Evolutionary conservation across 805 yeast genomes (phyloP), one percentile per base, ranked within the genome.

Genomic region (Nakazawaea anatomiae): DNA sequence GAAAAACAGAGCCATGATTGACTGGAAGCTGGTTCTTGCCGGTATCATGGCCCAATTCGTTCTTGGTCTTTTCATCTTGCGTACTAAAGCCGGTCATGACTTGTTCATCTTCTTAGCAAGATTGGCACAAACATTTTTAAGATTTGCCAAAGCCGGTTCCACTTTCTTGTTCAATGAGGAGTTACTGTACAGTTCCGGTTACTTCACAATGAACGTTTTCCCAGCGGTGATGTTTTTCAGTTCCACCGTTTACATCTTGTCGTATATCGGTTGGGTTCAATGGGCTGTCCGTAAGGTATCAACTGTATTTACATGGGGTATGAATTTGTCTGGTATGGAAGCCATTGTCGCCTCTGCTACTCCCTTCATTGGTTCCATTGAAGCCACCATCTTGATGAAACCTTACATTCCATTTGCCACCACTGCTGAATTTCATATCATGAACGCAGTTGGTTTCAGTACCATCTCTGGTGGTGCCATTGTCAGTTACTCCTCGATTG

Each of bases 361-460:
- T 30, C 87, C 87, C 4, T 81, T 81, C 62, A 72, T 81, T 55
- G 87, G 87, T 42, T 80, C 78, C 55, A 86, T 86, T 58, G 87
- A 81, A 66, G 72, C 80, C 47, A 85, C 85, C 6, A 75, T 82
- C 54, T 73, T 81, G 58, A 73, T 81, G 58, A 79, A 80, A 60
- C 80, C 79, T 51, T 77, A 80, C 55, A 61, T 81, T 58, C 84
- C 84, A 4, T 80, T 68, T 61, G 70, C 79, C 57, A 81, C 86
- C 46, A 72, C 70, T 52, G 82, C 85, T 11, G 86, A 82, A 62
- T 68, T 81, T 52, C 85, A 80, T 61, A 85, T 79, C 61, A 72
- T 81, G 57, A 75, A 80, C 82, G 67, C 77, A 47, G 76, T 84
- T 32, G 86, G 86, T 5, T 81, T 82, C 60, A 78, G 85, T 11